phyloP scores from a whole-genome alignment of 2,329 filamentous ascomycete species.

The Exophiala viscosa region DNA sequence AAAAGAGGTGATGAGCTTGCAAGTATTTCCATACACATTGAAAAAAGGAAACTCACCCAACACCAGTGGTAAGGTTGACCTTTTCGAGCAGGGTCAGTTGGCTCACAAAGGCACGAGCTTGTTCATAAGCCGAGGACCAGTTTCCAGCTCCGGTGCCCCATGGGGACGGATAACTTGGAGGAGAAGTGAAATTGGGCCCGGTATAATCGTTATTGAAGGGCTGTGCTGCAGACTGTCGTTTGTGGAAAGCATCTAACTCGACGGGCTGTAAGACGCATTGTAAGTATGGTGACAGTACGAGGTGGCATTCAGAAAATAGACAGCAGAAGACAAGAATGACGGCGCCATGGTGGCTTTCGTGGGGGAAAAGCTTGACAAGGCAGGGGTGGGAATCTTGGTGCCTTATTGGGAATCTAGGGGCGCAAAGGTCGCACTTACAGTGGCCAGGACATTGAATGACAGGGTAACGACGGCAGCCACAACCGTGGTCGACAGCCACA shows the following conservation, averaged over 20 bases:
- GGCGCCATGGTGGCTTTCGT: constrained; percentile 10
- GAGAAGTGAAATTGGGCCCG: constrained; percentile 42
- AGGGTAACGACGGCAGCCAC: constrained; percentile 17
- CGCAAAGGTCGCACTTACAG: constrained; percentile 13
- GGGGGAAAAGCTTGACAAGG: background rate
- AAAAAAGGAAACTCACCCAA: constrained; percentile 57
- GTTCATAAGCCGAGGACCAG: constrained; percentile 72
- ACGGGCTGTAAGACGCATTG: constrained; percentile 22
- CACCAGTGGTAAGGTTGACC: constrained; percentile 90
- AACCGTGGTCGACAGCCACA: constrained; percentile 19
- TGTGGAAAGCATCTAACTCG: constrained; percentile 19
- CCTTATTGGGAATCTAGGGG: background rate
- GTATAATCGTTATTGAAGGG: constrained; percentile 24
- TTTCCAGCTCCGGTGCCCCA: constrained; percentile 73
- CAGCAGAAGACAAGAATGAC: constrained; percentile 7
- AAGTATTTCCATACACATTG: background rate
- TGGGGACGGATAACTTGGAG: constrained; percentile 78
- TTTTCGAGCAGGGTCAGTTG: constrained; percentile 82
- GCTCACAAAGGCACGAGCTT: constrained; percentile 75
- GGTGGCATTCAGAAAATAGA: constrained; percentile 19
- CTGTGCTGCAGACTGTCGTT: constrained; percentile 18
- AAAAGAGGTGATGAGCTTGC: constrained; percentile 17
- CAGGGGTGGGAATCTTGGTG: background rate
- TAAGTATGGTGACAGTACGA: constrained; percentile 18
- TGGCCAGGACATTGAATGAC: constrained; percentile 12